These are phyloP conservation scores for Mycena latifolia DNA, from an alignment of 768 basidiomycete species.

Conservation along the genomic window DNA sequence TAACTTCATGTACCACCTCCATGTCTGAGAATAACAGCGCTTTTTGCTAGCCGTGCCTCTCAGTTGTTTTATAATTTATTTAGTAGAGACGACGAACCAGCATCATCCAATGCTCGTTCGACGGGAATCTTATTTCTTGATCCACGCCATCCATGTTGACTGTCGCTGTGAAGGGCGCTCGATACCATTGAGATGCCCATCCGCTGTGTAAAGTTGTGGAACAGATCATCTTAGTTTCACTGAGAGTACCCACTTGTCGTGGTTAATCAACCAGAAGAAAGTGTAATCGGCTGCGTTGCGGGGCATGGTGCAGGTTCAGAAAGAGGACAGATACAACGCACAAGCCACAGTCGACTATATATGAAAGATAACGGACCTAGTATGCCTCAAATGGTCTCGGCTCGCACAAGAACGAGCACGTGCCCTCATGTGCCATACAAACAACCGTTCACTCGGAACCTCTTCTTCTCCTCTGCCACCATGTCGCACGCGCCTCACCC, in stretches of 20 bases:
- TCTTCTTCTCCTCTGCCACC: too few relatives aligned
- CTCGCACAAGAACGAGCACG: too few relatives aligned
- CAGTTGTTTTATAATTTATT: too few relatives aligned
- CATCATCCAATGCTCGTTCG: slow-evolving; percentile 81
- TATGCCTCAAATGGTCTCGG: too few relatives aligned
- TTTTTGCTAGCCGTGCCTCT: slow-evolving; percentile 51
- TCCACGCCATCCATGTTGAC: slow-evolving; percentile 46
- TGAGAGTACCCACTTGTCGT: slow-evolving; percentile 51
- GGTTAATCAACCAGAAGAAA: slow-evolving; percentile 60
- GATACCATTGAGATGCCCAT: slow-evolving; percentile 65
- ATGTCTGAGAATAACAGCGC: slow-evolving; percentile 66
- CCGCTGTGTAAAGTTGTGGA: slow-evolving; percentile 45
- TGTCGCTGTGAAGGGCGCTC: slow-evolving; percentile 56
- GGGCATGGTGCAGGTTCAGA: too few relatives aligned
- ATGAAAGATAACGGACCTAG: too few relatives aligned
- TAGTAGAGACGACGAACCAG: slow-evolving; percentile 39
- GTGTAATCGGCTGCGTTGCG: slow-evolving; percentile 49
- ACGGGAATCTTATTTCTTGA: slow-evolving; percentile 53
- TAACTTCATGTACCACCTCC: slow-evolving; percentile 56
- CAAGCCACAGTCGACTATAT: too few relatives aligned
- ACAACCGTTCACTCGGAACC: too few relatives aligned
- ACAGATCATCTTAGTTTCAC: neutral
- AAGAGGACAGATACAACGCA: too few relatives aligned
- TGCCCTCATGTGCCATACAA: too few relatives aligned
- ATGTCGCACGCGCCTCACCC: too few relatives aligned